A percentile compares a stretch with the other conserved stretches of the same genome.
Evolutionary conservation across 2,329 filamentous ascomycete species (phyloP).

Genomic region (Ophiostoma fasciatum): DNA sequence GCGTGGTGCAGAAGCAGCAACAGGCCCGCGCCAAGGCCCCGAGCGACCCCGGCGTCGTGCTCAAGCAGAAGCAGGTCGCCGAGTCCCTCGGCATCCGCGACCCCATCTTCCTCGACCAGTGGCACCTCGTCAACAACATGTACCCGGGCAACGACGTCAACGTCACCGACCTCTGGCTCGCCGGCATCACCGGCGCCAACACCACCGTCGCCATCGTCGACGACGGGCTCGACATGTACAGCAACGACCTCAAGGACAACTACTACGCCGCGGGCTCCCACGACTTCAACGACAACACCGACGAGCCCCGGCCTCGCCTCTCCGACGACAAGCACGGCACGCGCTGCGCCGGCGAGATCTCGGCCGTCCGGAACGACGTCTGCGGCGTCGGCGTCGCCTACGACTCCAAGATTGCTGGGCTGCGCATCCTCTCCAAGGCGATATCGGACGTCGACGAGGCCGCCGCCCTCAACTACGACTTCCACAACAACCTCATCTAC

Average conservation of each 20-base stretch:
- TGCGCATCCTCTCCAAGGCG: constrained; percentile 80
- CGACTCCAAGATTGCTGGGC: constrained; percentile 75
- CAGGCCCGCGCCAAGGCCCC: constrained; percentile 8
- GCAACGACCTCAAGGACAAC: constrained; percentile 79
- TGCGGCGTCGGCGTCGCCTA: constrained; percentile 96
- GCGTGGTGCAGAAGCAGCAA: not conserved
- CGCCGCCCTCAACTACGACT: constrained; percentile 80
- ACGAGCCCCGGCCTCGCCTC: constrained; percentile 68
- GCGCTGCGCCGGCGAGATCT: constrained; percentile 85
- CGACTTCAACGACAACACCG: constrained; percentile 80
- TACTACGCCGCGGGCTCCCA: constrained; percentile 88
- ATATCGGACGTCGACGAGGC: constrained; percentile 92
- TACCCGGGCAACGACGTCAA: constrained; percentile 86
- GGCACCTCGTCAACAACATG: constrained; percentile 80
- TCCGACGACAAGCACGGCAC: constrained; percentile 84
- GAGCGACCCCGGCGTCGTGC: constrained; percentile 29
- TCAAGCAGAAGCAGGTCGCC: constrained; percentile 46
- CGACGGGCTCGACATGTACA: constrained; percentile 92
- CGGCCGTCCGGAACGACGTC: constrained; percentile 79
- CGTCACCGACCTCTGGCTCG: constrained; percentile 83
- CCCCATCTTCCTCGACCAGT: constrained; percentile 86
- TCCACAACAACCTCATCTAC: constrained; percentile 87
- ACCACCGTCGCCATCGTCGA: constrained; percentile 89
- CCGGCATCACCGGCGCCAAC: constrained; percentile 80
- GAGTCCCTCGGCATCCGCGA: constrained; percentile 61